These are phyloP conservation scores for Colletotrichum lindemuthianum DNA, from an alignment of 2,329 filamentous ascomycete genomes.

Conservation along the genomic window DNA sequence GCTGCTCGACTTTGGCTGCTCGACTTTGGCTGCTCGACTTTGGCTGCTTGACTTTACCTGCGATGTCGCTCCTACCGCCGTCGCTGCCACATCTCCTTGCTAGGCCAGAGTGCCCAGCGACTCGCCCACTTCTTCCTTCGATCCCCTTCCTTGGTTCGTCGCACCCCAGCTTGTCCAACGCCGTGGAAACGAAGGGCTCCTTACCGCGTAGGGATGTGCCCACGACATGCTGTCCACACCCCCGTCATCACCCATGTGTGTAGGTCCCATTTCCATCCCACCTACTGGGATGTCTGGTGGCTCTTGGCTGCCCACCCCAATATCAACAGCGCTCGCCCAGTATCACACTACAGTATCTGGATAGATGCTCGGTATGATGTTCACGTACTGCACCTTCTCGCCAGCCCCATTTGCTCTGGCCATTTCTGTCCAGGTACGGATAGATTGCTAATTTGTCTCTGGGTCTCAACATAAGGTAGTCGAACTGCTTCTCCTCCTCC, in stretches of 20 bases:
- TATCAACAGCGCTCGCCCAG: conserved; percentile 25
- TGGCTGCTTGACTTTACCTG: too few relatives aligned
- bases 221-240: conserved; percentile 32
- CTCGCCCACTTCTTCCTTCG: conserved; percentile 34
- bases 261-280: conserved; percentile 34
- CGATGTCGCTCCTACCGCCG: not conserved
- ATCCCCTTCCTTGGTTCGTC: conserved; percentile 34
- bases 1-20: too few relatives aligned
- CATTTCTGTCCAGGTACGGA: too few relatives aligned
- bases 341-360: not conserved
- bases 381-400: too few relatives aligned
- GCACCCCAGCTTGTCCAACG: conserved; percentile 33
- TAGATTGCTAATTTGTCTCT: too few relatives aligned
- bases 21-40: too few relatives aligned
- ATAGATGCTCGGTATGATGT: too few relatives aligned
- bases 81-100: conserved; percentile 7
- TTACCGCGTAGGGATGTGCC: conserved; percentile 33
- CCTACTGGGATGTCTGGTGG: conserved; percentile 26
- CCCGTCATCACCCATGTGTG: conserved; percentile 32
- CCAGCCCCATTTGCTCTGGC: too few relatives aligned
- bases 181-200: conserved; percentile 34
- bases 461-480: too few relatives aligned
- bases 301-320: conserved; percentile 32
- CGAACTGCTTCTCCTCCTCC: too few relatives aligned
- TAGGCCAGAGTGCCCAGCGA: conserved; percentile 5